A percentile compares a stretch with the other conserved stretches of the same genome.
Evolutionary conservation across 495 filamentous ascomycete genomes (phyloP).

Genomic region (Talaromyces stipitatus): DNA sequence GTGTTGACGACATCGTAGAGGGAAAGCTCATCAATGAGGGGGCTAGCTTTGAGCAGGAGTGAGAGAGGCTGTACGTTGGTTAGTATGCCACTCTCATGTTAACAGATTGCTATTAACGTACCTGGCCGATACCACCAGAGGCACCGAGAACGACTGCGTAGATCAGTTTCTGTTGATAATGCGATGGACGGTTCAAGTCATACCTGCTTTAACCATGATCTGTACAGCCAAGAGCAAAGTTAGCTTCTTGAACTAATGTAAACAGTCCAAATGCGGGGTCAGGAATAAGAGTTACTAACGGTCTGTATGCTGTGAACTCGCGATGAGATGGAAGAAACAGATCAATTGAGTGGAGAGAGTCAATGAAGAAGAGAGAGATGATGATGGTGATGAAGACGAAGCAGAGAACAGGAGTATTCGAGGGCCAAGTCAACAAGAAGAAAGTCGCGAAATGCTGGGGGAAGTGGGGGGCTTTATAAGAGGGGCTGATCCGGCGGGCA

Average conservation of each 20-base stretch:
- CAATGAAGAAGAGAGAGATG: background rate
- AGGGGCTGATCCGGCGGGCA: background rate
- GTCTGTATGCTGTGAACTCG: background rate
- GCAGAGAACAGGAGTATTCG: too few relatives aligned
- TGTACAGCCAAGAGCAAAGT: background rate
- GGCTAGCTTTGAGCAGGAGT: slow-evolving; percentile 82
- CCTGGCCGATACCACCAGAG: slow-evolving; percentile 97
- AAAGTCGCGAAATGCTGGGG: background rate
- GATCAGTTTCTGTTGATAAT: slow-evolving; percentile 17
- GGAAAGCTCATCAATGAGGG: slow-evolving; percentile 80
- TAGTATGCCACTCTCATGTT: background rate
- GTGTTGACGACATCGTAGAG: slow-evolving; percentile 99
- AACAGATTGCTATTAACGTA: slow-evolving; percentile 20
- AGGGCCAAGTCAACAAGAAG: too few relatives aligned
- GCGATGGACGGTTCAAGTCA: background rate
- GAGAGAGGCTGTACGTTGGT: slow-evolving; percentile 69
- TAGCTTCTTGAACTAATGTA: background rate
- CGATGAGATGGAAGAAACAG: background rate
- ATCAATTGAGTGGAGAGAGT: background rate
- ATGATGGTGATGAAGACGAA: background rate
- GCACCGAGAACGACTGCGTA: slow-evolving; percentile 83
- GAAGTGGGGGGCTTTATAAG: background rate
- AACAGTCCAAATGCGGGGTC: background rate
- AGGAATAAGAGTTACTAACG: background rate
- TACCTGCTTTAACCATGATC: slow-evolving; percentile 89